Evolutionary conservation across 2,329 filamentous ascomycete species (phyloP).

Genomic region (Aspergillus pseudoterreus): DNA sequence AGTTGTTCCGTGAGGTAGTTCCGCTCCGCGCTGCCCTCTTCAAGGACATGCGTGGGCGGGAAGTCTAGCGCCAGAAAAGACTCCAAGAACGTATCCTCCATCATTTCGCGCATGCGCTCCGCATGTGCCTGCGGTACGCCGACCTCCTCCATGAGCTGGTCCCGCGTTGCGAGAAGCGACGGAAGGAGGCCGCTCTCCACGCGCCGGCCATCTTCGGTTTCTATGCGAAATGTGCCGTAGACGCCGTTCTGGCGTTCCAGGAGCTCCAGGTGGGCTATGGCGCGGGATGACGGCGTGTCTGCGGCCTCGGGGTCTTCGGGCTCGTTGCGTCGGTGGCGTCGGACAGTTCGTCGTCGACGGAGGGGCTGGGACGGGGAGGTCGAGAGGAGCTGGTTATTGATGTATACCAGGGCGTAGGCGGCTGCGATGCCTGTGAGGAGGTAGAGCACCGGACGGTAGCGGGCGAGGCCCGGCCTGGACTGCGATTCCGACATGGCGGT

Average conservation of each 20-base stretch:
- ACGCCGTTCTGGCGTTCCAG: conserved; percentile 39
- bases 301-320: conserved; percentile 18
- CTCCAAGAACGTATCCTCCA: conserved; percentile 43
- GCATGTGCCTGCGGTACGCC: conserved; percentile 36
- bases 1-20: conserved; percentile 37
- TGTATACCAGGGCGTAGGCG: conserved; percentile 40
- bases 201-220: conserved; percentile 38
- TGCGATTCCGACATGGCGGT: conserved; percentile 30
- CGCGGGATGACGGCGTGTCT: conserved; percentile 34
- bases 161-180: conserved; percentile 38
- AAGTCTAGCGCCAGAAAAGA: conserved; percentile 42
- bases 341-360: conserved; percentile 38
- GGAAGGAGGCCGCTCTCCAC: conserved; percentile 42
- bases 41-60: conserved; percentile 32
- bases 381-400: conserved; percentile 31
- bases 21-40: conserved; percentile 30
- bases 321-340: conserved; percentile 31
- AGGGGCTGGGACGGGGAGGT: conserved; percentile 25
- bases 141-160: conserved; percentile 41
- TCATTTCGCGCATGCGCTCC: conserved; percentile 40
- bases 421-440: conserved; percentile 40
- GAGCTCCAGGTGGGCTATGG: conserved; percentile 38
- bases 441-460: conserved; percentile 40
- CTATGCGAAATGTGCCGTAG: conserved; percentile 42
- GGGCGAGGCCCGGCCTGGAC: conserved; percentile 30